A percentile compares a stretch with the other conserved stretches of the same genome.
These are phyloP conservation scores for Aspergillus pseudoglaucus DNA, from an alignment of 2,329 filamentous ascomycete genomes.

Conservation along the genomic window DNA sequence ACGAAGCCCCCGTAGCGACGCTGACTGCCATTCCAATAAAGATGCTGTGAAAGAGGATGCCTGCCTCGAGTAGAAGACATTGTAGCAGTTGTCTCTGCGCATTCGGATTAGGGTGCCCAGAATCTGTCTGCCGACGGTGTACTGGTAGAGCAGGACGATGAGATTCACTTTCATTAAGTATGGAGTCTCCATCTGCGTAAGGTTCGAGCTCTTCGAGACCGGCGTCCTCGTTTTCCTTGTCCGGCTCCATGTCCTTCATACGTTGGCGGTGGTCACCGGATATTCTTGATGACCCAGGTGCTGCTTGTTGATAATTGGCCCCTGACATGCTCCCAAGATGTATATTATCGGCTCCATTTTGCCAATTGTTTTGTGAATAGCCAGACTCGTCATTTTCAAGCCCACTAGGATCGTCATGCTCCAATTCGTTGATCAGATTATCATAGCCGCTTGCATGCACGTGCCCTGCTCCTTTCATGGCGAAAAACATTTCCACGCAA, in stretches of 20 bases:
- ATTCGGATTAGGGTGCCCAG: conserved; percentile 43
- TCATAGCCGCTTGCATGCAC: conserved; percentile 51
- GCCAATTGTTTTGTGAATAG: conserved; percentile 18
- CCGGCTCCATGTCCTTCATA: conserved; percentile 21
- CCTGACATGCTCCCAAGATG: conserved; percentile 12
- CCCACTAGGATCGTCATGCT: conserved; percentile 13
- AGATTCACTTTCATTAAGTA: conserved; percentile 8
- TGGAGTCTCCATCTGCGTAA: conserved; percentile 19
- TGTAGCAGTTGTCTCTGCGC: conserved; percentile 65
- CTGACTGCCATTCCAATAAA: conserved; percentile 85
- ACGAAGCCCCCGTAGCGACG: conserved; percentile 71
- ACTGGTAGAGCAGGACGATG: conserved; percentile 8
- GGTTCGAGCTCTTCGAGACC: conserved; percentile 51
- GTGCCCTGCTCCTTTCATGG: conserved; percentile 59
- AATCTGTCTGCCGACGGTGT: conserved; percentile 19
- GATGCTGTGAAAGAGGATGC: conserved; percentile 76
- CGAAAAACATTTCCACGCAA: conserved; percentile 81
- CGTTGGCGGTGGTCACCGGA: conserved; percentile 13
- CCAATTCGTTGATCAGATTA: conserved; percentile 30
- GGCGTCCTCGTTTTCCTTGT: conserved; percentile 49
- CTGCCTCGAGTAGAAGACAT: conserved; percentile 72
- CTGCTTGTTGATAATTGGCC: conserved; percentile 2
- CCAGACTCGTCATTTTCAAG: conserved; percentile 12
- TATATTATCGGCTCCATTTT: conserved; percentile 15
- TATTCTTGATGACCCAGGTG: conserved; percentile 7